A percentile compares a stretch with the other conserved stretches of the same genome.
Evolutionary conservation across 495 filamentous ascomycete species (phyloP).

Genomic region (Elasticomyces elasticus): DNA sequence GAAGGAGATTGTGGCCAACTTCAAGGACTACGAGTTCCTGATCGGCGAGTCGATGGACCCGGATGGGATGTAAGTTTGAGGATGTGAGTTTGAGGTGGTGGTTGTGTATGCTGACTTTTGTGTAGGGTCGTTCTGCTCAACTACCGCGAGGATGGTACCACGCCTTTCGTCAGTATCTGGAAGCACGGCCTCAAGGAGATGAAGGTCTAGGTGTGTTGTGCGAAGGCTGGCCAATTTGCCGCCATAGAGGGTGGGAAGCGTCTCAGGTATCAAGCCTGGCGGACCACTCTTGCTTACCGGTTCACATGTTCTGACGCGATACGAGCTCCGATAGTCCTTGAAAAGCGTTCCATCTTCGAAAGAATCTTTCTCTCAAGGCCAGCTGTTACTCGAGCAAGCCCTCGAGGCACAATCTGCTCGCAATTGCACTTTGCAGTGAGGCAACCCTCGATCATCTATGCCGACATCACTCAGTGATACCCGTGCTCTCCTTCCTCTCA

Average conservation of each 20-base stretch:
- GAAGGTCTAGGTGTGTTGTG: constrained; percentile 62
- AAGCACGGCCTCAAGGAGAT: constrained; percentile 83
- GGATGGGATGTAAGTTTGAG: constrained; percentile 69
- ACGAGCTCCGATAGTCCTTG: background rate
- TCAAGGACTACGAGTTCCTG: constrained; percentile 93
- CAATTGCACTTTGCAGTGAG: no score
- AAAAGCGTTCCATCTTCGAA: background rate
- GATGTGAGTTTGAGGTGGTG: background rate
- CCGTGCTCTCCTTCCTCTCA: no score
- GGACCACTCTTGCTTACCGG: background rate
- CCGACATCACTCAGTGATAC: no score
- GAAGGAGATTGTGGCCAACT: constrained; percentile 70
- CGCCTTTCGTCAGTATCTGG: constrained; percentile 84
- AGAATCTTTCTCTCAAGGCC: no score
- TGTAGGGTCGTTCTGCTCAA: constrained; percentile 83
- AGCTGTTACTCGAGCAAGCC: no score
- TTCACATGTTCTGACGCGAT: background rate
- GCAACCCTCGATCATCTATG: no score
- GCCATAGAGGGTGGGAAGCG: background rate
- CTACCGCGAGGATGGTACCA: constrained; percentile 92
- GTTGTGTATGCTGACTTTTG: constrained; percentile 4
- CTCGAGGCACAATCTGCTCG: no score
- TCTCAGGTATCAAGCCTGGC: background rate
- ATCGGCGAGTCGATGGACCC: constrained; percentile 83
- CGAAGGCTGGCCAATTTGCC: background rate